A percentile compares a stretch with the other conserved stretches of the same genome.
These are phyloP conservation scores for Crithidia thermophila DNA, from an alignment of 208 protist species.

Conservation along the genomic window DNA sequence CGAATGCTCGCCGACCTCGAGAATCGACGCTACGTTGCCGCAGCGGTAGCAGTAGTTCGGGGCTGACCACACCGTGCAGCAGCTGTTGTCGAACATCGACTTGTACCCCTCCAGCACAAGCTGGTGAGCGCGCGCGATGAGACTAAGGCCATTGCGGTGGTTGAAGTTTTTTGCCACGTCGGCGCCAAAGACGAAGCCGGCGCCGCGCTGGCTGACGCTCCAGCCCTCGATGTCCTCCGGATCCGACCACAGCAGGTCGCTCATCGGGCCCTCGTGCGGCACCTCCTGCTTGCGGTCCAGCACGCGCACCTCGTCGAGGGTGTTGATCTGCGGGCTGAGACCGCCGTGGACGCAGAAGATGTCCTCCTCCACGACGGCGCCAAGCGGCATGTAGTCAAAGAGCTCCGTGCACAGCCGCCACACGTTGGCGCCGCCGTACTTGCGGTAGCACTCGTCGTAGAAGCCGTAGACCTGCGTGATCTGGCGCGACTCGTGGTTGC, in stretches of 20 bases:
- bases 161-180: conserved; percentile 83
- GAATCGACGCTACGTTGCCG: conserved; percentile 95
- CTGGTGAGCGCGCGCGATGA: conserved; percentile 93
- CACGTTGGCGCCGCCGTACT: conserved; percentile 91
- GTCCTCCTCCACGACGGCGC: conserved; percentile 85
- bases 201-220: conserved; percentile 86
- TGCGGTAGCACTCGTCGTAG: conserved; percentile 96
- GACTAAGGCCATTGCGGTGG: conserved; percentile 80
- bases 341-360: conserved; percentile 96
- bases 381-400: conserved; percentile 96
- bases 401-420: conserved; percentile 90
- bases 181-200: conserved; percentile 89
- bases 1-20: conserved; percentile 90
- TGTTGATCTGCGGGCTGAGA: conserved; percentile 82
- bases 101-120: conserved; percentile 95
- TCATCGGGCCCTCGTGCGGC: conserved; percentile 91
- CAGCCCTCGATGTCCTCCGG: conserved; percentile 92
- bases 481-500: conserved; percentile 98
- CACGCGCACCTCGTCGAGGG: conserved; percentile 86
- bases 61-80: conserved; percentile 96
- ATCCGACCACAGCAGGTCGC: conserved; percentile 91
- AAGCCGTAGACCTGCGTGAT: conserved; percentile 98
- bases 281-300: conserved; percentile 92
- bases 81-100: conserved; percentile 92
- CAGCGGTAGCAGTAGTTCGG: conserved; percentile 97